Base-by-base conservation (phyloP, 2,329 filamentous ascomycete species). In the Aureobasidium lini region DNA sequence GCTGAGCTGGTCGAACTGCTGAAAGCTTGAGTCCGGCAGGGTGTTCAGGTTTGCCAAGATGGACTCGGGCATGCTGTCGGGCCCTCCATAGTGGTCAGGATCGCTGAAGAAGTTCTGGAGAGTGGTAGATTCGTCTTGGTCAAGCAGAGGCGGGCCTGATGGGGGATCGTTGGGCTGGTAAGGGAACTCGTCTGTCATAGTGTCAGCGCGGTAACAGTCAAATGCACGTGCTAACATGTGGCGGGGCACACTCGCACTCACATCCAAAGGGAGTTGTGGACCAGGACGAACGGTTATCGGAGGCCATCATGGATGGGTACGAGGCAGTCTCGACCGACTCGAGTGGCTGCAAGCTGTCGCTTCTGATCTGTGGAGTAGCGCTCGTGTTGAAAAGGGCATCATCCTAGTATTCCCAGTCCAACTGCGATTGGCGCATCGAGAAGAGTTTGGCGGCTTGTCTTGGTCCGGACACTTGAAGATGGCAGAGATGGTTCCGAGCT, bases 101-200 rank as follows among this genome's bases (percentile, higher is more conserved):
- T 60, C 47, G 28, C 48, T 48, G 52, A 60, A 62, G 61, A 62
- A 62, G 54, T 53, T 50, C 13, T 62, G 44, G 11, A 62, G 61
- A 11, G 37, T 32, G 31, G 11, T 39, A n/a, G 48, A 54, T 40
- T 62, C 60, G 34, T 56, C 42, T 39, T 50, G 39, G 15, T 62
- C 49, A 28, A 62, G 60, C 42, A 62, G 29, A 10, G 60, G 37
- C n/a, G 60, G 54, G 37, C 60, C 60, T 6, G 46, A 42, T 11
- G 57, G 54, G 11, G 28, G 54, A 15, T 47, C 43, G 2, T 48
- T 43, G 32, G 54, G 42, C 18, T 44, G 54, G 43, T 57, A 57
- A 1, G 42, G 28, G 43, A 57, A 57, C 28, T 44, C 42, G 54
- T 57, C 54, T 57, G 54, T 48, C 29, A 5, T n/a, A 1, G 2